phyloP scores from a whole-genome alignment of 1,284 basidiomycete species.

The Irpex sp. region DNA sequence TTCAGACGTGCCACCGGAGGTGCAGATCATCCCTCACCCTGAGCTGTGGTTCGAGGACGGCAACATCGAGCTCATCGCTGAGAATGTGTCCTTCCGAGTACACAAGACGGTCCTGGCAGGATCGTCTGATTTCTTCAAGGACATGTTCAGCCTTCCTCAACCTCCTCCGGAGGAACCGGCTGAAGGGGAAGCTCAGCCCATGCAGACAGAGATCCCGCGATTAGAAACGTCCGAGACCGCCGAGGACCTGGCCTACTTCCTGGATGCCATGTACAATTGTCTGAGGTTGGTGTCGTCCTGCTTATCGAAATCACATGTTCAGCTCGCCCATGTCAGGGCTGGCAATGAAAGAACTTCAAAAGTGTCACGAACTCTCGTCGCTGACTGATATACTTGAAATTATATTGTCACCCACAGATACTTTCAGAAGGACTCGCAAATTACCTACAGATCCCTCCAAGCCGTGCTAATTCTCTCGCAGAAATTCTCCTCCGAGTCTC shows the following conservation, averaged over 20 bases:
- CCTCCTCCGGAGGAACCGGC: conserved; percentile 6
- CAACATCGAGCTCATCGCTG: conserved; percentile 8
- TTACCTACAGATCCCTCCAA: background rate
- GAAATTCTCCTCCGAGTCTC: background rate
- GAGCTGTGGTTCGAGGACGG: conserved; percentile 13
- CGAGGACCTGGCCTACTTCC: conserved; percentile 7
- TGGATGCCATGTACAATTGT: conserved; percentile 2
- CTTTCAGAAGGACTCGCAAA: background rate
- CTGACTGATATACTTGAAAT: background rate
- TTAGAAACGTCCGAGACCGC: conserved; percentile 8
- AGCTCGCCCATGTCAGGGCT: background rate
- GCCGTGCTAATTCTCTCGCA: background rate
- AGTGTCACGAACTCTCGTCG: background rate
- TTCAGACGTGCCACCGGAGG: background rate
- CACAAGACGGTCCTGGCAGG: conserved; percentile 5
- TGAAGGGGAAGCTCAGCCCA: conserved; percentile 2
- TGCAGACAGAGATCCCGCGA: background rate
- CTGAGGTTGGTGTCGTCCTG: background rate
- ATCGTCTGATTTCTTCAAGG: conserved; percentile 8
- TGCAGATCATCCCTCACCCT: background rate
- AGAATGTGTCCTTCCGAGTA: conserved; percentile 3
- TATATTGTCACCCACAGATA: background rate
- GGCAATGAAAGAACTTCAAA: too few relatives aligned
- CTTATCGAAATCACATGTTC: background rate
- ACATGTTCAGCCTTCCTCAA: conserved; percentile 12